Conservation (phyloP, 306 rosid species). For the Cucumis hystrix region DNA sequence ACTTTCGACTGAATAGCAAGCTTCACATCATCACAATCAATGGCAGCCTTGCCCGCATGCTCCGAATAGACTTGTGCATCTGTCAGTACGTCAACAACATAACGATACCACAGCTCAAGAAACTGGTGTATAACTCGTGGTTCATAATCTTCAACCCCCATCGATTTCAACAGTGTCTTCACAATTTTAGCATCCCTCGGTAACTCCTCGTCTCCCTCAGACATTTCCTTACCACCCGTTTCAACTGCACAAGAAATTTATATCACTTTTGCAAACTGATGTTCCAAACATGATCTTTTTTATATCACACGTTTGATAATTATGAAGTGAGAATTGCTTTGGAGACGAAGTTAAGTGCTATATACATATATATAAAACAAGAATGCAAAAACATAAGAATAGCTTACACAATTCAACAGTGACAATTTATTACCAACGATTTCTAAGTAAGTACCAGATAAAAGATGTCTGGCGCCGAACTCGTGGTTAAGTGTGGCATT, state of each 20-base stretch:
- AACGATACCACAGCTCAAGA: slow-evolving; percentile 89
- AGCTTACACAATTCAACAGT: too few species aligned
- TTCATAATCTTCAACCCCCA: slow-evolving; percentile 86
- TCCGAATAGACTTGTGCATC: slow-evolving; percentile 95
- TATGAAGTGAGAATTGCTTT: neutral
- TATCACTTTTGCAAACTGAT: neutral
- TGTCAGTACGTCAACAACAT: slow-evolving; percentile 61
- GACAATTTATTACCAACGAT: too few species aligned
- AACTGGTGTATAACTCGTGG: slow-evolving; percentile 76
- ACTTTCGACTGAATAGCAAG: slow-evolving; percentile 88
- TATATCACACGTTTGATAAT: neutral
- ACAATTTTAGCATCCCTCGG: slow-evolving; percentile 89
- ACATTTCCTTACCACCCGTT: slow-evolving; percentile 20
- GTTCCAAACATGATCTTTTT: neutral
- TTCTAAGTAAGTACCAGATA: too few species aligned
- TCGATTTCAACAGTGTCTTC: slow-evolving; percentile 60
- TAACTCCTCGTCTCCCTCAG: slow-evolving; percentile 68
- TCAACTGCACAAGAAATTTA: neutral
- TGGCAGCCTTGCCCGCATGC: slow-evolving; percentile 66
- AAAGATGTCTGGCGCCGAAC: too few species aligned
- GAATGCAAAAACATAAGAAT: too few species aligned
- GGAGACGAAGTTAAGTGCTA: neutral
- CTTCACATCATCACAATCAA: slow-evolving; percentile 81
- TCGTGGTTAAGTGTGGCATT: too few species aligned
- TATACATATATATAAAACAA: neutral